phyloP scores from a whole-genome alignment of 2,329 filamentous ascomycete genomes.

The Tolypocladium inflatum region DNA sequence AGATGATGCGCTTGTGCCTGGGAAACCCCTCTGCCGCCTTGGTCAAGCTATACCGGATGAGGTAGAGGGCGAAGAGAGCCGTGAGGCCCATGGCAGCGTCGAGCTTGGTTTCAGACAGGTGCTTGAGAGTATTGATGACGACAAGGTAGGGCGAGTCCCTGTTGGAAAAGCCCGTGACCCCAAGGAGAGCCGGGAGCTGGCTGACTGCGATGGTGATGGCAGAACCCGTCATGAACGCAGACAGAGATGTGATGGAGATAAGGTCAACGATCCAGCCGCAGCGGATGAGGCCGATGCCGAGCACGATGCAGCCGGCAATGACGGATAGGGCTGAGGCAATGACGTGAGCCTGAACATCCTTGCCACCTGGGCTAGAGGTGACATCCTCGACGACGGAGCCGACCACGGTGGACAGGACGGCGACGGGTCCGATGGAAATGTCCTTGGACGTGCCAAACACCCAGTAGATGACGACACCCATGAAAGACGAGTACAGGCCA shows the following conservation, averaged over 20 bases:
- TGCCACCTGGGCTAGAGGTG: conserved; percentile 32
- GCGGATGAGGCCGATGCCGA: conserved; percentile 68
- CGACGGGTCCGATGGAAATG: conserved; percentile 94
- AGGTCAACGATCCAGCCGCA: conserved; percentile 88
- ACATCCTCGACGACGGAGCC: conserved; percentile 70
- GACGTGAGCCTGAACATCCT: conserved; percentile 50
- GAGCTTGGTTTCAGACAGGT: conserved; percentile 55
- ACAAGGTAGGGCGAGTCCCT: conserved; percentile 72
- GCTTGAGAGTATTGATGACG: conserved; percentile 72
- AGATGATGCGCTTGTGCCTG: conserved; percentile 61
- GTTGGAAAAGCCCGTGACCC: conserved; percentile 65
- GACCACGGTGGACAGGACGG: conserved; percentile 86
- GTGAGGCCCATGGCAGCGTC: conserved; percentile 87
- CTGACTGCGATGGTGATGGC: conserved; percentile 81
- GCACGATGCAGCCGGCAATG: conserved; percentile 67
- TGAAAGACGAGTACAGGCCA: conserved; percentile 81
- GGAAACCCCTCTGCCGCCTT: conserved; percentile 61
- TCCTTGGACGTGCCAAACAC: conserved; percentile 98
- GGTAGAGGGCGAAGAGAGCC: conserved; percentile 67
- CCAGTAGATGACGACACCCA: conserved; percentile 93
- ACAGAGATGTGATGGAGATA: conserved; percentile 82
- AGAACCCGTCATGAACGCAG: conserved; percentile 94
- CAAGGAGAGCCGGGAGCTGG: conserved; percentile 75
- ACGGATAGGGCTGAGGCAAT: conserved; percentile 74
- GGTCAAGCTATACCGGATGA: conserved; percentile 59